These are phyloP conservation scores for Lactuca sativa DNA, from an alignment of 129 eudicot genomes.

Conservation along the genomic window DNA sequence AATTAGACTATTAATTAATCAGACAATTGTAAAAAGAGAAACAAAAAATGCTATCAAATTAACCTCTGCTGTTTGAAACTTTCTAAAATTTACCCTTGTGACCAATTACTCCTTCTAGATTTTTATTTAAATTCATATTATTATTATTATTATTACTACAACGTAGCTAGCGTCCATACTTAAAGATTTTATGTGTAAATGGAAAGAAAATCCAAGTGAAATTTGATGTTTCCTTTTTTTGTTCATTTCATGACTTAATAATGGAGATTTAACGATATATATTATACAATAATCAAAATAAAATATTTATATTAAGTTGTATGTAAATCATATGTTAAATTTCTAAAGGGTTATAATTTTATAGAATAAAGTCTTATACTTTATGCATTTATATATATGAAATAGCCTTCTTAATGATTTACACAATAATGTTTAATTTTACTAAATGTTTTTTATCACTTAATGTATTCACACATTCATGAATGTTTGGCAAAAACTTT, in stretches of 20 bases:
- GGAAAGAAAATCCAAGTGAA: not conserved
- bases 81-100: not conserved
- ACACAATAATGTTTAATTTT: not conserved
- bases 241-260: not conserved
- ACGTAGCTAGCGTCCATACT: too few relatives aligned
- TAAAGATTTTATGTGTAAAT: too few relatives aligned
- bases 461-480: too few relatives aligned
- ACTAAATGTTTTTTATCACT: too few relatives aligned
- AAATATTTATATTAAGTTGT: too few relatives aligned
- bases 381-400: not conserved
- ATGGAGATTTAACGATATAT: not conserved
- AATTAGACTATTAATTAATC: too few relatives aligned
- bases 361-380: not conserved
- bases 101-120: not conserved
- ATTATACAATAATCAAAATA: too few relatives aligned
- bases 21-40: too few relatives aligned
- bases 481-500: not conserved
- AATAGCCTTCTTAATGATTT: not conserved
- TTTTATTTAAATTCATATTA: too few relatives aligned
- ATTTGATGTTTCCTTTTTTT: not conserved
- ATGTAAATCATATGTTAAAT: not conserved
- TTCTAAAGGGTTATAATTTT: not conserved
- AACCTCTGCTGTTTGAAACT: not conserved
- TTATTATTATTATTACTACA: not conserved
- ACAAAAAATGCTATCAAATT: too few relatives aligned